phyloP scores from a whole-genome alignment of 495 filamentous ascomycete species.

The Hypoxylon rickii region DNA sequence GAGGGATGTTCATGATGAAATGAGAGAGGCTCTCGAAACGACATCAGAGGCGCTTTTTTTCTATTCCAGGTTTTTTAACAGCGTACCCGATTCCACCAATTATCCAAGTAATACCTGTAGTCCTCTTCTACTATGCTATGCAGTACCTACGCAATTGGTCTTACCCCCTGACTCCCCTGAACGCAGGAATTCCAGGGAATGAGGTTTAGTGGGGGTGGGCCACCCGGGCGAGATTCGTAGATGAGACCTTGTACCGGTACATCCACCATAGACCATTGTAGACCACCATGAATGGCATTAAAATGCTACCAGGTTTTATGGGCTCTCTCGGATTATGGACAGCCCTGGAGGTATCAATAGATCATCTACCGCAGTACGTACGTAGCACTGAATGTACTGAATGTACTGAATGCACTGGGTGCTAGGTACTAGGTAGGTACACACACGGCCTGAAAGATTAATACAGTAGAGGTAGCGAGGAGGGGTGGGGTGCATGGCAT shows the following conservation, averaged over 20 bases:
- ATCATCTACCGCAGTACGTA: too few species aligned
- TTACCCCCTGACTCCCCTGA: constrained; percentile 18
- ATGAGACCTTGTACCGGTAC: constrained; percentile 9
- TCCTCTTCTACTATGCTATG: constrained; percentile 1
- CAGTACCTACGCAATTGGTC: constrained; percentile 26
- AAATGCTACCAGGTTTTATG: too few species aligned
- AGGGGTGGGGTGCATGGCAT: neutral
- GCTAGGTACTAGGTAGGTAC: neutral
- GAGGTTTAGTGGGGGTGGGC: constrained; percentile 23
- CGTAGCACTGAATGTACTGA: too few species aligned
- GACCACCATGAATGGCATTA: too few species aligned
- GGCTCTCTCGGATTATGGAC: too few species aligned
- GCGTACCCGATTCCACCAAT: constrained; percentile 4
- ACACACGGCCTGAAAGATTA: neutral
- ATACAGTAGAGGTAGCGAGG: neutral
- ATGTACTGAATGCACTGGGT: too few species aligned
- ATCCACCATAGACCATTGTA: neutral
- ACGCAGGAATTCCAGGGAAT: constrained; percentile 33
- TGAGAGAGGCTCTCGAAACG: constrained; percentile 31
- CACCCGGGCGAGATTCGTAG: neutral
- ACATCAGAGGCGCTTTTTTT: constrained; percentile 27
- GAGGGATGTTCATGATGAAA: constrained; percentile 27
- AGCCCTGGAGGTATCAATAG: too few species aligned
- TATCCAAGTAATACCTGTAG: neutral
- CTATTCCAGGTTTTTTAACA: constrained; percentile 23